Evolutionary conservation across 2,329 filamentous ascomycete species (phyloP).

Genomic region (Fusarium neocosmosporiellum): DNA sequence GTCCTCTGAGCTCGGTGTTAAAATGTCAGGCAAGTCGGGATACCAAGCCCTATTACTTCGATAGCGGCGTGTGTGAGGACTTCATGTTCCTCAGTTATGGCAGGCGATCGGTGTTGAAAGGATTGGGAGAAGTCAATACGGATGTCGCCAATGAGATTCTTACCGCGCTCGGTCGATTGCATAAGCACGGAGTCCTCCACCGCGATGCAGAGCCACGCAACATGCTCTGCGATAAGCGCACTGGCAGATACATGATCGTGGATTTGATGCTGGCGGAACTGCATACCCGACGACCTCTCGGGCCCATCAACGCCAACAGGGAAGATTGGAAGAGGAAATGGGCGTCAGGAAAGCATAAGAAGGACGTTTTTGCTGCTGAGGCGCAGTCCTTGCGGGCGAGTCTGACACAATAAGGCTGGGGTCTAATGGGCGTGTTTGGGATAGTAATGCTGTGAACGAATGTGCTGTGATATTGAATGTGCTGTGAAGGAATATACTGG

Average conservation of each 20-base stretch:
- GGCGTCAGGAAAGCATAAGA: neutral
- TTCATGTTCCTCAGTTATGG: neutral
- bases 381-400: neutral
- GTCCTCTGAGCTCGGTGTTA: too few species aligned
- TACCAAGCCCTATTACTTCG: neutral
- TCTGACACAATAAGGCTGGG: neutral
- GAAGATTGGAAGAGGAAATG: neutral
- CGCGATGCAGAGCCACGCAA: conserved; percentile 41
- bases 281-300: neutral
- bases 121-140: neutral
- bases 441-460: neutral
- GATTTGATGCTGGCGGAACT: neutral
- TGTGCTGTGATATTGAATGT: neutral
- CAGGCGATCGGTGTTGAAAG: neutral
- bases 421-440: neutral
- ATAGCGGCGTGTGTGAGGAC: neutral
- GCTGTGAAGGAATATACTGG: neutral
- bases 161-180: neutral
- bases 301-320: neutral
- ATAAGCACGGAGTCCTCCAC: neutral
- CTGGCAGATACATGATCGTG: neutral
- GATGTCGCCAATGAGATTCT: neutral
- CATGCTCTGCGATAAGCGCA: conserved; percentile 42
- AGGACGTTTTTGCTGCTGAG: neutral
- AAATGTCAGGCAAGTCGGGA: too few species aligned